These are phyloP conservation scores for Kazachstania viticola DNA, from an alignment of 805 yeast genomes.

Conservation along the genomic window DNA sequence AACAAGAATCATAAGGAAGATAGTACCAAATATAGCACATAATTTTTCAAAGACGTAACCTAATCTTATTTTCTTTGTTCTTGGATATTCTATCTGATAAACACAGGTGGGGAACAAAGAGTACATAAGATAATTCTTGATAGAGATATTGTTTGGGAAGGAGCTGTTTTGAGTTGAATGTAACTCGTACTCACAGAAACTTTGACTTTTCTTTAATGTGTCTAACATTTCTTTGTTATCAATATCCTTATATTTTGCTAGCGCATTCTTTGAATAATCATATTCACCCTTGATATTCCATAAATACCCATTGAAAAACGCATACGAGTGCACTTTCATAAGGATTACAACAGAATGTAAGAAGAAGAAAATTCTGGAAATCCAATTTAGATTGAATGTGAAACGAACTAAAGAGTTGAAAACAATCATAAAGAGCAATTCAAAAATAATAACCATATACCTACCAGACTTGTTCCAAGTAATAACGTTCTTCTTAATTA, in stretches of 20 bases:
- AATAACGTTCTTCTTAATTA: conserved; percentile 34
- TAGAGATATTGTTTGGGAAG: conserved; percentile 67
- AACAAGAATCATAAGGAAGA: conserved; percentile 66
- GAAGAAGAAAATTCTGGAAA: conserved; percentile 73
- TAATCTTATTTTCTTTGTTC: conserved; percentile 62
- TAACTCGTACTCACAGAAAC: conserved; percentile 66
- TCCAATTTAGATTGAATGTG: conserved; percentile 60
- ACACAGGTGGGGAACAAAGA: conserved; percentile 86
- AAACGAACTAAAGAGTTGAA: conserved; percentile 43
- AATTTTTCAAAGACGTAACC: conserved; percentile 54
- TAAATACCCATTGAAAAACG: conserved; percentile 83
- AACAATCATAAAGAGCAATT: conserved; percentile 38
- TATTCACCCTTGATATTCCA: conserved; percentile 54
- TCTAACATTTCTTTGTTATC: conserved; percentile 20
- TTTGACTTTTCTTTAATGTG: conserved; percentile 37
- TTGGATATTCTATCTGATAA: conserved; percentile 72
- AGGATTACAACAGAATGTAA: conserved; percentile 76
- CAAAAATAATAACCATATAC: conserved; percentile 45
- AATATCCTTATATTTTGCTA: conserved; percentile 30
- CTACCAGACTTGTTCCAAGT: conserved; percentile 59
- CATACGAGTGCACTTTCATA: conserved; percentile 94
- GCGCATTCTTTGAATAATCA: conserved; percentile 33
- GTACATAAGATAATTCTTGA: conserved; percentile 57
- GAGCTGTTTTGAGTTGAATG: conserved; percentile 20
- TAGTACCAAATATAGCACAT: conserved; percentile 78